phyloP scores from a whole-genome alignment of 441 rosid species.

The Corymbia calophylla region DNA sequence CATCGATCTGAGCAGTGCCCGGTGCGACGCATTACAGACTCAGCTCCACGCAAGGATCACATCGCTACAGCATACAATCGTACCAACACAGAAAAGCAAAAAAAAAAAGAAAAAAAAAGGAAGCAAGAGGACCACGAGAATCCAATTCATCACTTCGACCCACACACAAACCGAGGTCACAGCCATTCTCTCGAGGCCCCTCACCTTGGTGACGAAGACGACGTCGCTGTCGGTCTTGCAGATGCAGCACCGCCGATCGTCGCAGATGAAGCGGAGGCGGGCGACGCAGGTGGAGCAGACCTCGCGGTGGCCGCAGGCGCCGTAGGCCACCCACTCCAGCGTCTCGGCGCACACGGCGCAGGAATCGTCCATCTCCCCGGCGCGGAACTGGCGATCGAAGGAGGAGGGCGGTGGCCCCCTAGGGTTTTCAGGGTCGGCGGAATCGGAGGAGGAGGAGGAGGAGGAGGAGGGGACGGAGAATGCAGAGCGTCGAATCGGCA shows the following conservation, averaged over 20 bases:
- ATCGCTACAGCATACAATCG: background rate
- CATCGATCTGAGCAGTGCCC: background rate
- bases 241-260: conserved; percentile 84
- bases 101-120: background rate
- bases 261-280: conserved; percentile 88
- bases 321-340: conserved; percentile 95
- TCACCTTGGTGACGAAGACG: conserved; percentile 87
- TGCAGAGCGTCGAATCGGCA: background rate
- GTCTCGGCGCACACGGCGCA: conserved; percentile 95
- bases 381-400: background rate
- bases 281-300: conserved; percentile 94
- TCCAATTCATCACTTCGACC: background rate
- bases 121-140: background rate
- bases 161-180: background rate
- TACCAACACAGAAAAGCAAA: background rate
- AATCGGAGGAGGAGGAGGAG: background rate
- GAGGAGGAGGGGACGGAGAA: background rate
- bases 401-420: background rate
- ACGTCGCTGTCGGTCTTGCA: conserved; percentile 64
- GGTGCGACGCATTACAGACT: background rate
- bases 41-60: background rate
- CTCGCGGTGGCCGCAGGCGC: conserved; percentile 86
- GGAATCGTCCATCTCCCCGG: conserved; percentile 69
- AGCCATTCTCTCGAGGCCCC: background rate
- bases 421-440: background rate